These are phyloP conservation scores for Paraconiothyrium sp. DNA, from an alignment of 2,329 filamentous ascomycete genomes.

Conservation along the genomic window DNA sequence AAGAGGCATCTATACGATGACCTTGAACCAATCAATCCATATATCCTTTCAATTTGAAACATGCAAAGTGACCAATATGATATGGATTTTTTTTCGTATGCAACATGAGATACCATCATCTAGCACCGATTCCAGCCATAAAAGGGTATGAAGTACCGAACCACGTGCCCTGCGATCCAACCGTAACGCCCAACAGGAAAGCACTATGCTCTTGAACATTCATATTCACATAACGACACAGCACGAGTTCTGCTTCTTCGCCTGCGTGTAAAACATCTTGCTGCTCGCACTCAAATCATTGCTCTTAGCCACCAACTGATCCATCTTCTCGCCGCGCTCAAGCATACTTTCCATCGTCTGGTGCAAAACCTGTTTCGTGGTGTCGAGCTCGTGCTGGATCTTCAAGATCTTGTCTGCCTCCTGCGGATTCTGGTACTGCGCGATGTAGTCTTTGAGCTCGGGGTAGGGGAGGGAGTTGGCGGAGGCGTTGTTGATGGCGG, in stretches of 20 bases:
- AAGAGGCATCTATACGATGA: background rate
- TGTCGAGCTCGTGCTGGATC: conserved; percentile 96
- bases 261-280: conserved; percentile 93
- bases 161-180: conserved; percentile 1
- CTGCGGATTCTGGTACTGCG: conserved; percentile 84
- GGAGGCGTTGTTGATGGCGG: conserved; percentile 52
- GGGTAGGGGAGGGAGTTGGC: conserved; percentile 66
- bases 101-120: conserved; percentile 1
- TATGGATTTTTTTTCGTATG: conserved; percentile 10
- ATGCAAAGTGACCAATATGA: background rate
- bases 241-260: conserved; percentile 71
- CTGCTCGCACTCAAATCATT: conserved; percentile 89
- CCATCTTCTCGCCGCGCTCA: conserved; percentile 95
- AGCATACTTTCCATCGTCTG: conserved; percentile 93
- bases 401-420: conserved; percentile 92
- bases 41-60: background rate
- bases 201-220: background rate
- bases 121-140: background rate
- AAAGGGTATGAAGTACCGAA: conserved; percentile 7
- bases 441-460: conserved; percentile 80
- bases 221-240: conserved; percentile 62
- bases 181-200: conserved; percentile 5
- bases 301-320: conserved; percentile 91
- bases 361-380: conserved; percentile 96
- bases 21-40: conserved; percentile 3